Base-by-base conservation (phyloP, 1,284 basidiomycete species). In the Trichosporon coremiiforme region DNA sequence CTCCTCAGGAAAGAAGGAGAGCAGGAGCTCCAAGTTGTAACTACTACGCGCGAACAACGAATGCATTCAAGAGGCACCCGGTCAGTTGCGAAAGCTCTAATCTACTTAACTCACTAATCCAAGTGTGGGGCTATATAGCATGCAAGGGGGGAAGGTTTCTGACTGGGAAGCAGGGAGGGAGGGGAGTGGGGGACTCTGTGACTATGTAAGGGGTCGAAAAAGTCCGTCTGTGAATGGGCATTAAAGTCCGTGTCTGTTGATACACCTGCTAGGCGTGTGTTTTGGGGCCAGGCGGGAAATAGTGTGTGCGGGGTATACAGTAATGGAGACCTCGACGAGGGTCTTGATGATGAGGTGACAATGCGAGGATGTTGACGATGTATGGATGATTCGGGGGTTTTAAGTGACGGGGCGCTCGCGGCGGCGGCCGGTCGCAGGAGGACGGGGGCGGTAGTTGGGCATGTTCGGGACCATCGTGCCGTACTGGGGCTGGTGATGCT, bases 321-420 rank as follows among this genome's bases (percentile, higher is more conserved):
- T 66, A 31, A 36, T 22, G 12, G 20, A 45, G 63, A 29, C 36
- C 35, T 64, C 22, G 36, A 64, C 36, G 63, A 41, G 35, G 63
- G 20, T 64, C 36, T 41, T 25, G 10, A n/a, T 41, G 36, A 41
- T 38, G 36, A 15, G 38, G 63, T 41, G 36, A 33, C 35, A 29
- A 45, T 17, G n/a, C 29, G 29, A 35, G 36, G 36, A 38, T 45
- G 63, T 38, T 25, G 63, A 45, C n/a, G 63, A 25, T 45, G 36
- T 22, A 64, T 31, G 63, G 17, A 17, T 13, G n/a, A 22, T 22
- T 22, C 22, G 31, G 12, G 36, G 13, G 10, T 45, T 25, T 55
- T 71, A 73, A 25, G 68, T 66, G 31, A 73, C 72, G 6, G 72
- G 72, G 33, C 72, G 72, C 64, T 73, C 72, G 45, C 72, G 68